phyloP scores from a whole-genome alignment of 1,284 basidiomycete species.

The Sporisorium exsertum region DNA sequence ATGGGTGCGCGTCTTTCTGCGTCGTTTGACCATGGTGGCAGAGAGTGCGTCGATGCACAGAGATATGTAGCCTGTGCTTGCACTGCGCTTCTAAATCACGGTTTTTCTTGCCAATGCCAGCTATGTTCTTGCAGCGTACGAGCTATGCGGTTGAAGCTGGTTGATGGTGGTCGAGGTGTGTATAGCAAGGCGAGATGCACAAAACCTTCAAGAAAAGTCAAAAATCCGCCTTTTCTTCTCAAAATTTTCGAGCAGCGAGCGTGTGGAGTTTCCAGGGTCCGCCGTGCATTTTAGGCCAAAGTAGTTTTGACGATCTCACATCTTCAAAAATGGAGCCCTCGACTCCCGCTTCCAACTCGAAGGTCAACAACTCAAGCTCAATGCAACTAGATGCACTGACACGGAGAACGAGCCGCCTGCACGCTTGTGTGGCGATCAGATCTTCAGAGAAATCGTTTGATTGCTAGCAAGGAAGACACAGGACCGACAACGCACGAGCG shows the following conservation, averaged over 20 bases:
- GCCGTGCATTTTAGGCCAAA: not conserved
- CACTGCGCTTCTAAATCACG: no score
- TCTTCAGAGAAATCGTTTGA: not conserved
- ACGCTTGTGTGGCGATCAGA: not conserved
- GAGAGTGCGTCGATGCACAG: not conserved
- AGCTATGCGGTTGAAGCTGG: not conserved
- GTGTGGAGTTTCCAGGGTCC: slow-evolving; percentile 51
- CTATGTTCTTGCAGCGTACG: not conserved
- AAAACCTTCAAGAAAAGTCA: slow-evolving; percentile 26
- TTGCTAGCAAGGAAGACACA: slow-evolving; percentile 14
- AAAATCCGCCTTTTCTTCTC: slow-evolving; percentile 1
- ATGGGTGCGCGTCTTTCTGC: slow-evolving; percentile 67
- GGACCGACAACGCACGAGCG: not conserved
- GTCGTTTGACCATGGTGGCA: slow-evolving; percentile 40
- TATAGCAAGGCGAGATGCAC: not conserved
- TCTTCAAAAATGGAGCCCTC: not conserved
- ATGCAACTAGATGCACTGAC: not conserved
- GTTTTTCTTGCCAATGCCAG: not conserved
- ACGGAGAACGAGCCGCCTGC: not conserved
- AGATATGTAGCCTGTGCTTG: not conserved
- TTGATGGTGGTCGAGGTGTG: not conserved
- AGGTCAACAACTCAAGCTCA: not conserved
- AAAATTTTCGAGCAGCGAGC: slow-evolving; percentile 25
- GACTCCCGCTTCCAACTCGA: not conserved
- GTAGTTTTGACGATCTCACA: slow-evolving; percentile 4